Evolutionary conservation across 768 basidiomycete genomes (phyloP), one percentile per base, ranked within the genome.

Genomic region (Suillus weaverae): DNA sequence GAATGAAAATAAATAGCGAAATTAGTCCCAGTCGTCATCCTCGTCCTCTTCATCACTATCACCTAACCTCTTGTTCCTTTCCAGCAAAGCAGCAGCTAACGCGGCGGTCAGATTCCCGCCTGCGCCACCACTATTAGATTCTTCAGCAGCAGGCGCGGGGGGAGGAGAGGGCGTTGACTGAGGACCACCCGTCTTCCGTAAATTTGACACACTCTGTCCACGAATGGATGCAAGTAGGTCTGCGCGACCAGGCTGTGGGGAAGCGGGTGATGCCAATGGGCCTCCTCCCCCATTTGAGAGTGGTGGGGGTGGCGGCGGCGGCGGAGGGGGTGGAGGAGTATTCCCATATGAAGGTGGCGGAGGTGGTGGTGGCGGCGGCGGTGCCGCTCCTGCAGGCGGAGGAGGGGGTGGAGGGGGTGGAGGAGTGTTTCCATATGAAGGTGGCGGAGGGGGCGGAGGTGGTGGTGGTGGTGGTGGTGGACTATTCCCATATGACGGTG

Each of bases 11-110:
- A 67, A 60, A 44, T 30, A 35, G 36, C 30, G 30, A 22, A n/a
- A 64, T 64, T 71, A 79, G 64, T 82, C 81, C 73, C 90, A 90
- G 48, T 89, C 89, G 39, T 89, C 87, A 30, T 90, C 89, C 0
- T 89, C 89, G 5, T 91, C 90, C 26, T 90, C 89, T 59, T 91
- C 89, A 69, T 92, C 91, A 70, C 90, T 92, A 69, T 95, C 93
- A 2, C 91, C 94, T 69, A 97, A 79, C 71, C 92, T 89, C 79
- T 91, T 94, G 73, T 92, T 97, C 69, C 95, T 80, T 73, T 90
- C 86, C 70, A 89, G 78, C 67, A 98, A 76, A 1, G 95, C 95
- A 57, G 87, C 90, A 6, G 94, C 95, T 54, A 97, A 79, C 9
- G 94, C 92, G 5, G 86, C 83, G 0, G 95, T 94, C 65, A 97